Conservation (phyloP, 257 asterid species). For the Solanum arcanum region DNA sequence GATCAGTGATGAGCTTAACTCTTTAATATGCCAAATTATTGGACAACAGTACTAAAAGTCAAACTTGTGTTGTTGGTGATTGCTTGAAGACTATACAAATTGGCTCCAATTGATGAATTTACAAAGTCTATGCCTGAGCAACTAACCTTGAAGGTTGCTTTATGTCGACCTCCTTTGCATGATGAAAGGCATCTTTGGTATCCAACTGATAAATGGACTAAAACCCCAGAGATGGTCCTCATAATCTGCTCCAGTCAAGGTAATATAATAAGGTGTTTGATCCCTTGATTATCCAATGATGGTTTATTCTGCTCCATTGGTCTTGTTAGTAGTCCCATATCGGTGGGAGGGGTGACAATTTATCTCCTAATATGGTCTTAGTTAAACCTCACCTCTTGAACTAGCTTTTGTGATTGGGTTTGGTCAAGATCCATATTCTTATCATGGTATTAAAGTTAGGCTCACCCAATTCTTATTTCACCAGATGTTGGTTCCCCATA, state of each 20-base stretch:
- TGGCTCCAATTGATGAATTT: not conserved
- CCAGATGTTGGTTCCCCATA: not conserved
- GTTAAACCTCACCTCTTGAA: not conserved
- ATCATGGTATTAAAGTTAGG: not conserved
- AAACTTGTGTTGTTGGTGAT: not conserved
- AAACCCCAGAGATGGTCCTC: not conserved
- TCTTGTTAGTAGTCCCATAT: not conserved
- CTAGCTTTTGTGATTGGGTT: not conserved
- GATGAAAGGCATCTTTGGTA: not conserved
- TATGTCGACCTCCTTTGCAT: not conserved
- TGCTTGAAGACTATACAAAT: not conserved
- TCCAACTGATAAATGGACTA: not conserved
- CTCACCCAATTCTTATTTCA: not conserved
- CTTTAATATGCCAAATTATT: not conserved
- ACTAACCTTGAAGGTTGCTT: not conserved
- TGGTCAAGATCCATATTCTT: not conserved
- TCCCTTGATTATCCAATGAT: not conserved
- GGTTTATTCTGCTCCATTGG: not conserved
- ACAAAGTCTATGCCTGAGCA: not conserved
- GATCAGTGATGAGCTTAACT: not conserved
- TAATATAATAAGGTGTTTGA: not conserved
- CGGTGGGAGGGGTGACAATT: not conserved
- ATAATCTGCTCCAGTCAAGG: not conserved
- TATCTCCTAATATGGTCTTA: not conserved
- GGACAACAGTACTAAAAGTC: not conserved